These are phyloP conservation scores for Polyporus arcularius DNA, from an alignment of 768 basidiomycete species.

Conservation along the genomic window DNA sequence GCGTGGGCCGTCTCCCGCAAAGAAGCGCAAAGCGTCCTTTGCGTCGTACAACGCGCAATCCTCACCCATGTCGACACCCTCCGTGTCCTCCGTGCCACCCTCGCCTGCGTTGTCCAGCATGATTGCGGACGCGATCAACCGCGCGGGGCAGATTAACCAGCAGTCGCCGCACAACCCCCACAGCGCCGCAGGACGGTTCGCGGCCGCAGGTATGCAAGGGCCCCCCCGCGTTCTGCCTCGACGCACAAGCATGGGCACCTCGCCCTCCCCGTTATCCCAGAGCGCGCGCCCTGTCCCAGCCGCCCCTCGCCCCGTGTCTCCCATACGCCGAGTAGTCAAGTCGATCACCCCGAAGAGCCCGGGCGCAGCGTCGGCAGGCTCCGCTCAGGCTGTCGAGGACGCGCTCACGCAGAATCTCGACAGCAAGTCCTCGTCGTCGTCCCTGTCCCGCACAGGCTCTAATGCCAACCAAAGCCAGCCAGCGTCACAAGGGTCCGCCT, in stretches of 20 bases:
- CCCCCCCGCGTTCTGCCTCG: constrained; percentile 1
- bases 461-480: background rate
- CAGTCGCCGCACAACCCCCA: background rate
- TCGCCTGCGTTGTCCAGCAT: constrained; percentile 17
- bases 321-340: too few species aligned
- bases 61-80: constrained; percentile 16
- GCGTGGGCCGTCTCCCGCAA: background rate
- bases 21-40: constrained; percentile 13
- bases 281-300: background rate
- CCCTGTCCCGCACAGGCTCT: background rate
- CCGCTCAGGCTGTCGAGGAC: constrained; percentile 20
- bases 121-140: constrained; percentile 20
- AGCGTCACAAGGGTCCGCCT: background rate
- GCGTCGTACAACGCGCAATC: constrained; percentile 15
- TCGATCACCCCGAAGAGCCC: background rate
- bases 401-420: constrained; percentile 14
- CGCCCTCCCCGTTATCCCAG: background rate
- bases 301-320: too few species aligned
- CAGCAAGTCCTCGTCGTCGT: background rate
- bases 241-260: background rate
- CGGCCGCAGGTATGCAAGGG: too few species aligned
- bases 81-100: constrained; percentile 8
- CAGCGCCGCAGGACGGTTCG: too few species aligned
- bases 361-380: constrained; percentile 1
- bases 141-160: constrained; percentile 3